phyloP scores from a whole-genome alignment of 1,284 basidiomycete species.

The Sanguinoderma infundibulare region DNA sequence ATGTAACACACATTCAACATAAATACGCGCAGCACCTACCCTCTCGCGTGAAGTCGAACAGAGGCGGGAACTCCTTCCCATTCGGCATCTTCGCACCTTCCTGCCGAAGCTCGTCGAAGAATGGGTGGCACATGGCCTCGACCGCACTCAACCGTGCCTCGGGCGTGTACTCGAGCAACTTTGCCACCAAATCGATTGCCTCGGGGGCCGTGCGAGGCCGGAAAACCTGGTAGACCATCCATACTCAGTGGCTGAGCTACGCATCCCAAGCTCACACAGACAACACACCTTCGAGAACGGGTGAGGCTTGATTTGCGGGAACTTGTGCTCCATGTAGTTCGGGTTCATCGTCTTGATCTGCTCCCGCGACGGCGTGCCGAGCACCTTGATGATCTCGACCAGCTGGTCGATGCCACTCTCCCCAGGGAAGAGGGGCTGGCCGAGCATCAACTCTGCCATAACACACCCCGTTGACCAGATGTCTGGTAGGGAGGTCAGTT shows the following conservation, averaged over 20 bases:
- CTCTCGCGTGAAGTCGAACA: slow-evolving; percentile 98
- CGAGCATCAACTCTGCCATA: slow-evolving; percentile 99
- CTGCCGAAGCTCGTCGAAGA: slow-evolving; percentile 95
- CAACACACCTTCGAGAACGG: slow-evolving; percentile 85
- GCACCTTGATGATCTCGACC: slow-evolving; percentile 99
- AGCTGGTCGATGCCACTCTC: slow-evolving; percentile 99
- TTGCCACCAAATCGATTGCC: slow-evolving; percentile 95
- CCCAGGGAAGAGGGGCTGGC: slow-evolving; percentile 98
- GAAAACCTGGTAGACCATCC: slow-evolving; percentile 76
- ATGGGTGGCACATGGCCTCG: slow-evolving; percentile 94
- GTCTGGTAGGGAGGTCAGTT: slow-evolving; percentile 52
- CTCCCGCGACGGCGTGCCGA: slow-evolving; percentile 97
- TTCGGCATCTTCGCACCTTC: slow-evolving; percentile 95
- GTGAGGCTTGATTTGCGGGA: slow-evolving; percentile 99
- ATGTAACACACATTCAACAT: background rate
- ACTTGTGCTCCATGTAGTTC: slow-evolving; percentile 99
- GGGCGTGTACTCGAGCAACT: slow-evolving; percentile 97
- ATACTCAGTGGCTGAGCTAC: slow-evolving; percentile 15
- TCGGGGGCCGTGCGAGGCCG: slow-evolving; percentile 95
- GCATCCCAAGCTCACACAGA: background rate
- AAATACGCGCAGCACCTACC: slow-evolving; percentile 55
- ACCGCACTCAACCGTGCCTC: slow-evolving; percentile 90
- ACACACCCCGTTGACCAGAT: slow-evolving; percentile 99
- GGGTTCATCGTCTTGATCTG: slow-evolving; percentile 99
- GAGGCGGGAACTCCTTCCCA: slow-evolving; percentile 91